Evolutionary conservation across 306 rosid genomes (phyloP).

Genomic region (Rosa persica): DNA sequence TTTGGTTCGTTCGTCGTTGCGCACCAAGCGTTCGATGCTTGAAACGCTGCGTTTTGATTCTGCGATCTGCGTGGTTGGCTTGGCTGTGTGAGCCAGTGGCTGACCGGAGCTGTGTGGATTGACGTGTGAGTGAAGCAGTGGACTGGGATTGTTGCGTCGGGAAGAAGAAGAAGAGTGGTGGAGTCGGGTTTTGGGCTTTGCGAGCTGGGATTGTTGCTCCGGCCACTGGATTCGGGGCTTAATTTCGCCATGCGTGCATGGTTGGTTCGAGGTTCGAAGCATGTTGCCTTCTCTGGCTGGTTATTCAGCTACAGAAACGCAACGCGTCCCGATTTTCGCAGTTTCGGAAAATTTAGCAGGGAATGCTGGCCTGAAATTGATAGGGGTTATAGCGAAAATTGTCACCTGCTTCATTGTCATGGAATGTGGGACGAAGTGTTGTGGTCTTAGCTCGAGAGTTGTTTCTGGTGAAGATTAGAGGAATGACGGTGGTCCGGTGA

Average conservation of each 20-base stretch:
- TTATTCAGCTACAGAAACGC: conserved; percentile 6
- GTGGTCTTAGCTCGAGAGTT: neutral
- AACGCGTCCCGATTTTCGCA: neutral
- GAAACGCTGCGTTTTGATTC: conserved; percentile 34
- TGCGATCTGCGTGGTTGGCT: conserved; percentile 29
- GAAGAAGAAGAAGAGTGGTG: conserved; percentile 1
- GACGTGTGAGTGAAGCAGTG: conserved; percentile 6
- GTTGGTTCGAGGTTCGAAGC: neutral
- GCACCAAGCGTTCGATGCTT: conserved; percentile 35
- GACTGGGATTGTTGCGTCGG: neutral
- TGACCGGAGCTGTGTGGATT: conserved; percentile 18
- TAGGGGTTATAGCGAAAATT: neutral
- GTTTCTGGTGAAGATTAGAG: too few species aligned
- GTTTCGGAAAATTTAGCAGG: neutral
- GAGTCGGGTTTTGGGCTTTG: conserved; percentile 30
- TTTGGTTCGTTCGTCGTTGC: conserved; percentile 17
- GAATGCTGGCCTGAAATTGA: conserved; percentile 7
- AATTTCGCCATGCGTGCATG: conserved; percentile 29
- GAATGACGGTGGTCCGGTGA: neutral
- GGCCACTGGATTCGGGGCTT: conserved; percentile 21
- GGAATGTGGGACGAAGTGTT: neutral
- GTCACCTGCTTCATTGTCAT: conserved; percentile 11
- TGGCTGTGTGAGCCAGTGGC: conserved; percentile 15
- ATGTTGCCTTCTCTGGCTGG: conserved; percentile 8
- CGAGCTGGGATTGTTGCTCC: neutral